A percentile compares a stretch with the other conserved stretches of the same genome.
phyloP scores from a whole-genome alignment of 441 rosid genomes.

The Adansonia gregorii region DNA sequence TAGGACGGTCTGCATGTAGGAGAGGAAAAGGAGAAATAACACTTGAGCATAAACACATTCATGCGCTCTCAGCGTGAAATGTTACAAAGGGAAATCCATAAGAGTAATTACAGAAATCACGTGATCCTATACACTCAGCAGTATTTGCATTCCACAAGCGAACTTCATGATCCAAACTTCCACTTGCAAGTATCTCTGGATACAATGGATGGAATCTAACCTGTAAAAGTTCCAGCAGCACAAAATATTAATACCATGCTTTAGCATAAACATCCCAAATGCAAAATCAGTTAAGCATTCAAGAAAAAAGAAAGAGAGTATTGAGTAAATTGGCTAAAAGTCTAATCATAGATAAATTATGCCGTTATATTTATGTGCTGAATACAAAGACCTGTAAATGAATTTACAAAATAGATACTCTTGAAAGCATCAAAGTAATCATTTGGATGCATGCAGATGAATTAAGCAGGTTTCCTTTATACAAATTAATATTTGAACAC shows the following conservation, averaged over 20 bases:
- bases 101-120: conserved; percentile 77
- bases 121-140: conserved; percentile 83
- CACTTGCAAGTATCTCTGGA: conserved; percentile 92
- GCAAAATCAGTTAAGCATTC: background rate
- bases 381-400: background rate
- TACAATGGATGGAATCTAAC: conserved; percentile 91
- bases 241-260: conserved; percentile 2
- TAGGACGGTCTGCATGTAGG: conserved; percentile 72
- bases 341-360: conserved; percentile 8
- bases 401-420: conserved; percentile 8
- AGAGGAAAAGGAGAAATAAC: conserved; percentile 29
- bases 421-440: conserved; percentile 4
- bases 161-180: conserved; percentile 97
- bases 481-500: conserved; percentile 5
- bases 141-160: conserved; percentile 92
- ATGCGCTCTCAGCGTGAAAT: conserved; percentile 15
- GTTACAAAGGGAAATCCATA: conserved; percentile 30
- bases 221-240: conserved; percentile 47
- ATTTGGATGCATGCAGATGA: conserved; percentile 11
- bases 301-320: background rate
- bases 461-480: conserved; percentile 6
- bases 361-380: background rate
- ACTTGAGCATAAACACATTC: conserved; percentile 13
- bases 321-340: background rate
- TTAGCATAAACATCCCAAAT: conserved; percentile 9